phyloP scores from a whole-genome alignment of 441 rosid species.

The Erysimum cheiri region DNA sequence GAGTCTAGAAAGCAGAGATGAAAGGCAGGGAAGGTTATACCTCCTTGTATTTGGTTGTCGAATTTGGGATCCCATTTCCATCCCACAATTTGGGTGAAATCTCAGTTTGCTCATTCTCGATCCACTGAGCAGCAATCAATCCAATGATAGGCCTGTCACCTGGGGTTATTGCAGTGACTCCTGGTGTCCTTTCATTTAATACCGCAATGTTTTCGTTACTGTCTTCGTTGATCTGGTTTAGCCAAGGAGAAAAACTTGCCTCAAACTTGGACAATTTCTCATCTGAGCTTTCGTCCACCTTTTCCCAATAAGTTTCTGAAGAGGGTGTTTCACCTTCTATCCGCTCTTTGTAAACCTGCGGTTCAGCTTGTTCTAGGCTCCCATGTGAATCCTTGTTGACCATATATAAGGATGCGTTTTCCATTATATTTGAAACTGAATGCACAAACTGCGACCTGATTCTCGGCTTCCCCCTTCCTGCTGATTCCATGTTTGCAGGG shows the following conservation, averaged over 20 bases:
- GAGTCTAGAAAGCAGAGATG: conserved; percentile 3
- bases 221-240: conserved; percentile 51
- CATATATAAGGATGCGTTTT: conserved; percentile 56
- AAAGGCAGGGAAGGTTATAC: conserved; percentile 46
- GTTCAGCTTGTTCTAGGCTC: conserved; percentile 44
- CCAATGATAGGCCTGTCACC: conserved; percentile 89
- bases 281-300: conserved; percentile 43
- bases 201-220: conserved; percentile 35
- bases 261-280: conserved; percentile 49
- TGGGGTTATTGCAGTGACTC: conserved; percentile 55
- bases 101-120: conserved; percentile 57
- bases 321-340: conserved; percentile 47
- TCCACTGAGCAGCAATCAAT: conserved; percentile 90
- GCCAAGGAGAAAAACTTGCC: conserved; percentile 67
- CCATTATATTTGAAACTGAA: conserved; percentile 59
- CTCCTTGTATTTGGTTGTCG: conserved; percentile 97
- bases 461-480: conserved; percentile 55
- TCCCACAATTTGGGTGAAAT: conserved; percentile 87
- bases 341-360: conserved; percentile 45
- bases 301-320: conserved; percentile 34
- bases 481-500: conserved; percentile 58
- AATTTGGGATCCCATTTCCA: conserved; percentile 97
- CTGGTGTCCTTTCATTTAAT: conserved; percentile 39
- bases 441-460: conserved; percentile 79
- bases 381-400: conserved; percentile 44